Conservation (phyloP, 768 basidiomycete genomes). For the Boletus pseudo-olivaceus region DNA sequence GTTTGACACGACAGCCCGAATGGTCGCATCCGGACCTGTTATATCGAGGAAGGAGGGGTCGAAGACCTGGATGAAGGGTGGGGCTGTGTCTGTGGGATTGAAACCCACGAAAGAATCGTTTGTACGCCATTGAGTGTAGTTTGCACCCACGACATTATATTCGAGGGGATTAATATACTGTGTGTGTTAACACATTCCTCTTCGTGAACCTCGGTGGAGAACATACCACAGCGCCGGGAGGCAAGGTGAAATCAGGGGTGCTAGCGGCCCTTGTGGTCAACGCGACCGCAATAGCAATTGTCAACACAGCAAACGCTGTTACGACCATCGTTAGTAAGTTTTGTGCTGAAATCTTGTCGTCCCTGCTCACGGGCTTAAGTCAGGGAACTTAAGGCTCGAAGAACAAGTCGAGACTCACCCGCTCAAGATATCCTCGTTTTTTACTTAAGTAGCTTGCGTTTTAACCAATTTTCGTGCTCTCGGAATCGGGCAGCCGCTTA, state of each 20-base stretch:
- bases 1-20: constrained; percentile 60
- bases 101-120: constrained; percentile 43
- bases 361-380: not conserved
- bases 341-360: not conserved
- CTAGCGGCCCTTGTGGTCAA: not conserved
- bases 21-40: constrained; percentile 54
- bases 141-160: constrained; percentile 51
- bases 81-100: constrained; percentile 56
- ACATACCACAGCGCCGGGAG: constrained; percentile 25
- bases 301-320: constrained; percentile 2
- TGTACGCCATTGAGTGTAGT: constrained; percentile 36
- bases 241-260: constrained; percentile 3
- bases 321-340: not conserved
- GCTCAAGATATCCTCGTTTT: not conserved
- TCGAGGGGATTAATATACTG: constrained; percentile 51
- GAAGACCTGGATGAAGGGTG: constrained; percentile 59
- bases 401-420: not conserved
- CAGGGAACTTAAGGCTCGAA: not conserved
- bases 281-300: constrained; percentile 1
- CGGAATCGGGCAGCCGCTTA: not conserved
- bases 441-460: not conserved
- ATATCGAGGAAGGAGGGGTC: constrained; percentile 53
- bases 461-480: not conserved
- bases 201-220: not conserved
- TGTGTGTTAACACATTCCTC: not conserved